A percentile compares a stretch with the other conserved stretches of the same genome.
Evolutionary conservation across 225 moss, liverwort and hornwort species (phyloP).

Genomic region (Polytrichum formosum): DNA sequence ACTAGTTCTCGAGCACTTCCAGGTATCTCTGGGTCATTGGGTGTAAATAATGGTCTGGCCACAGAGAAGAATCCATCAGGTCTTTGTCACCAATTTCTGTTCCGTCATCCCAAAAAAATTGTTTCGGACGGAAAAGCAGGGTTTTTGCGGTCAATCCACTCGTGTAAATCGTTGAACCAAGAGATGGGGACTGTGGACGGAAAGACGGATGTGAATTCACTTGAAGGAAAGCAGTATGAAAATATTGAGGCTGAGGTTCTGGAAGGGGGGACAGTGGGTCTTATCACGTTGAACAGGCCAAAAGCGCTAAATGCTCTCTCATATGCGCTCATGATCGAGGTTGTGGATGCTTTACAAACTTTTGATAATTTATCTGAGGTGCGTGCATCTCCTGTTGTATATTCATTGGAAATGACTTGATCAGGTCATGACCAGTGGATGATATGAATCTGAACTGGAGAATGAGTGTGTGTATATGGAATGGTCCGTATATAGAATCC

Average conservation of each 20-base stretch:
- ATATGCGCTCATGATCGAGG: slow-evolving; percentile 71
- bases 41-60: neutral
- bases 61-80: slow-evolving; percentile 2
- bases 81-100: slow-evolving; percentile 4
- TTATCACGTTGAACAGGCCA: slow-evolving; percentile 69
- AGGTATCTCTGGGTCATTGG: slow-evolving; percentile 12
- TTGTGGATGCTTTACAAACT: slow-evolving; percentile 73
- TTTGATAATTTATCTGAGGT: slow-evolving; percentile 63
- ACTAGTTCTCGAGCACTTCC: slow-evolving; percentile 4
- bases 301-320: slow-evolving; percentile 86
- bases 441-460: neutral
- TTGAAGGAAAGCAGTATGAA: slow-evolving; percentile 52
- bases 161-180: slow-evolving; percentile 32
- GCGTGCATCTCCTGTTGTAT: neutral
- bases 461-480: neutral
- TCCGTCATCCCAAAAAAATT: slow-evolving; percentile 3
- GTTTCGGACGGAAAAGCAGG: slow-evolving; percentile 1
- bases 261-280: slow-evolving; percentile 63
- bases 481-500: too few species aligned
- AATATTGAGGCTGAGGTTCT: slow-evolving; percentile 56
- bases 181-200: slow-evolving; percentile 19
- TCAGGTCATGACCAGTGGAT: neutral
- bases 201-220: slow-evolving; percentile 11
- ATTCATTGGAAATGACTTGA: neutral
- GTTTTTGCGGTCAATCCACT: slow-evolving; percentile 30